phyloP scores from a whole-genome alignment of 768 basidiomycete genomes.

The Leucosporidium yakuticum region DNA sequence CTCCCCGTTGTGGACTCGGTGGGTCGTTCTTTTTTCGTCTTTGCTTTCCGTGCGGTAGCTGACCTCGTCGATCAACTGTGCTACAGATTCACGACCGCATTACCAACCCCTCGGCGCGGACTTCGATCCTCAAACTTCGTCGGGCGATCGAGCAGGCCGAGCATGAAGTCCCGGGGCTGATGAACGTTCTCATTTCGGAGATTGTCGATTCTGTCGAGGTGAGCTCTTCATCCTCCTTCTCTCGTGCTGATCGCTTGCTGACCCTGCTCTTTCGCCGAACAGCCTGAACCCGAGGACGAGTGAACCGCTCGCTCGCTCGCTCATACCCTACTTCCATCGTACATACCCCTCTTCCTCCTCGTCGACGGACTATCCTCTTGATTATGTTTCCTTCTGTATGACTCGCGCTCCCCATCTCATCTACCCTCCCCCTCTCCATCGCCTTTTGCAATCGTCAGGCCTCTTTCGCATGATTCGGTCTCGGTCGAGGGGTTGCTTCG shows the following conservation, averaged over 20 bases:
- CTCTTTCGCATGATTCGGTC: too few relatives aligned
- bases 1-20: slow-evolving; percentile 95
- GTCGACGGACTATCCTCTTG: too few relatives aligned
- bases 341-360: not conserved
- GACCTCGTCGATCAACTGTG: slow-evolving; percentile 5
- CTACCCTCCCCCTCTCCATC: too few relatives aligned
- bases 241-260: not conserved
- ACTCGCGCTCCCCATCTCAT: too few relatives aligned
- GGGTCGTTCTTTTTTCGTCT: slow-evolving; percentile 39
- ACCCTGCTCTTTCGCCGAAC: not conserved
- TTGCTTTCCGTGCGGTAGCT: not conserved
- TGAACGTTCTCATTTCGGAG: slow-evolving; percentile 59
- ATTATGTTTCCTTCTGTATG: too few relatives aligned
- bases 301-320: not conserved
- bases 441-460: too few relatives aligned
- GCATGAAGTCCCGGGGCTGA: slow-evolving; percentile 88
- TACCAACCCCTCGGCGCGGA: slow-evolving; percentile 75
- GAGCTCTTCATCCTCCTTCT: not conserved
- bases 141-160: slow-evolving; percentile 93
- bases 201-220: slow-evolving; percentile 30
- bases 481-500: too few relatives aligned
- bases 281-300: slow-evolving; percentile 31
- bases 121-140: slow-evolving; percentile 77
- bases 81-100: slow-evolving; percentile 81
- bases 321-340: not conserved